Evolutionary conservation across 108 stramenopile genomes (phyloP), one percentile per base, ranked within the genome.

Genomic region (Cyclostephanos tholiformis): DNA sequence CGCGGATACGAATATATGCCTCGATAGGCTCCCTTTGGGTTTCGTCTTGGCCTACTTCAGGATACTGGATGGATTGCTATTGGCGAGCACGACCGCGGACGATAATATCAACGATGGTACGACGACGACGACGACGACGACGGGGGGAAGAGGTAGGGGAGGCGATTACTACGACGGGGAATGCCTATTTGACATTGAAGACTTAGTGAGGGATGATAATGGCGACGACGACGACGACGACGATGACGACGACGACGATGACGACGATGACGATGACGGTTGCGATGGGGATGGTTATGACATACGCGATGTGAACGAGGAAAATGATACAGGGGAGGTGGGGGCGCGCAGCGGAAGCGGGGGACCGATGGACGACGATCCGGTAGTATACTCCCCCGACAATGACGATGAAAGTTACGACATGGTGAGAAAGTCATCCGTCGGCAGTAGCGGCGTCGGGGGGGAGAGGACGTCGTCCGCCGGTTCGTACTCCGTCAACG

Each of bases 41-140:
- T 87, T 90, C 76, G 74, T 74, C 23, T n/a, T 80, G 58, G 72
- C 86, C 17, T 82, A 91, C 46, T 73, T 87, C n/a, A 65, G 90
- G 32, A 86, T 90, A 30, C 67, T 94, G 20, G 51, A 85, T 11
- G 69, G 92, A 69, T 64, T 94, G 41, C 19, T 94, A 27, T 82
- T 85, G 17, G 69, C 78, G 39, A 85, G 87, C 44, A 66, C 71
- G 2, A 86, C 91, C 69, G 76, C 69, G 11, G 79, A 88, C 38
- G 91, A 88, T n/a, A 69, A 74, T 89, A n/a, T n/a, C n/a, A n/a
- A n/a, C n/a, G n/a, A n/a, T n/a, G n/a, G n/a, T n/a, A n/a, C n/a
- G n/a, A n/a, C 75, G 57, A 63, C 4, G 83, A 75, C 51, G 64
- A 81, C 51, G 80, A 69, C 19, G 56, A 39, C 46, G 76, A 22